Evolutionary conservation across 352 stramenopile species (phyloP).

Genomic region (Lagenidium giganteum): DNA sequence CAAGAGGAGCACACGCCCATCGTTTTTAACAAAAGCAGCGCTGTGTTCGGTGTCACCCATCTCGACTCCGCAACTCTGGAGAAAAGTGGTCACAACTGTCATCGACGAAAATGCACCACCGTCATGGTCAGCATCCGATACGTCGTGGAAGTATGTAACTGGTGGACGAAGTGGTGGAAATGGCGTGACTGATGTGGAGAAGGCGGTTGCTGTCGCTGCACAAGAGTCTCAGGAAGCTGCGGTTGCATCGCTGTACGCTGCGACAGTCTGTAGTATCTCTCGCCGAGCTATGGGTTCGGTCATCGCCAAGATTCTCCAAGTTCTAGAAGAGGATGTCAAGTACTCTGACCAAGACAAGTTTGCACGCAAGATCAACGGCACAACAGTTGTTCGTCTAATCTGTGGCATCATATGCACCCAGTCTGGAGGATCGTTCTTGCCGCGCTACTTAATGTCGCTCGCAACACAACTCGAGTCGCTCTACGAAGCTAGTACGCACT

Average conservation of each 20-base stretch:
- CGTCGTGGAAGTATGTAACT: slow-evolving; percentile 1
- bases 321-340: slow-evolving; percentile 81
- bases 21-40: slow-evolving; percentile 27
- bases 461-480: slow-evolving; percentile 69
- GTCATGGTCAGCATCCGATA: not conserved
- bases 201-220: slow-evolving; percentile 39
- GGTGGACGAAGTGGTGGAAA: no score
- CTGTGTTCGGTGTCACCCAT: slow-evolving; percentile 42
- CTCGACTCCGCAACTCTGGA: slow-evolving; percentile 23
- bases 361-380: slow-evolving; percentile 57
- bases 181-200: slow-evolving; percentile 39
- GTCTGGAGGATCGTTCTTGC: slow-evolving; percentile 62
- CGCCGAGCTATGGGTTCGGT: slow-evolving; percentile 75
- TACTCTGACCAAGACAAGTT: slow-evolving; percentile 52
- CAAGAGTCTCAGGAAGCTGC: slow-evolving; percentile 61
- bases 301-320: slow-evolving; percentile 73
- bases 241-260: slow-evolving; percentile 74
- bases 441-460: slow-evolving; percentile 87
- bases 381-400: slow-evolving; percentile 65
- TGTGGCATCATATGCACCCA: slow-evolving; percentile 71
- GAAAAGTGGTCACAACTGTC: not conserved
- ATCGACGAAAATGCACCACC: not conserved
- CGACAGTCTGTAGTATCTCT: slow-evolving; percentile 78
- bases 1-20: slow-evolving; percentile 47
- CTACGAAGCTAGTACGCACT: slow-evolving; percentile 50